phyloP scores from a whole-genome alignment of 495 filamentous ascomycete genomes.

The Penicillium psychrofluorescens region DNA sequence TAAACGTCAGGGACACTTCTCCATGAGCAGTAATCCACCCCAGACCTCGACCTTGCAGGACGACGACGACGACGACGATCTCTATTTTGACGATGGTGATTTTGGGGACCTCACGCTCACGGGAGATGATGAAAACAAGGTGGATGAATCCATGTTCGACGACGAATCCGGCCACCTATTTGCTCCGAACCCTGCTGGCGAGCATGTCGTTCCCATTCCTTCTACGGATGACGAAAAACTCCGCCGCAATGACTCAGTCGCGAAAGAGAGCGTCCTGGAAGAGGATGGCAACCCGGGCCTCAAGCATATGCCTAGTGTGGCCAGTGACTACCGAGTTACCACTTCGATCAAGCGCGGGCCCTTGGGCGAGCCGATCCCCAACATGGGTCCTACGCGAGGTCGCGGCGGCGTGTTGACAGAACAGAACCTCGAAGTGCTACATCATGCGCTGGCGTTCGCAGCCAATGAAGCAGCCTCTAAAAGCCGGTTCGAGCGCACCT shows the following conservation, averaged over 20 bases:
- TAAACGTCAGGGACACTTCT: no score
- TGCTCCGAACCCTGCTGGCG: conserved; percentile 23
- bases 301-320: conserved; percentile 34
- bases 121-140: conserved; percentile 42
- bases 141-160: conserved; percentile 79
- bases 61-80: conserved; percentile 56
- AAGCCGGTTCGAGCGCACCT: conserved; percentile 55
- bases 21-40: background rate
- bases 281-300: conserved; percentile 17
- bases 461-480: conserved; percentile 65
- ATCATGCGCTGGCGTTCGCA: conserved; percentile 73
- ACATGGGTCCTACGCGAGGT: conserved; percentile 22
- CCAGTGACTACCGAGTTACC: conserved; percentile 26
- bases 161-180: conserved; percentile 49
- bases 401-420: conserved; percentile 41
- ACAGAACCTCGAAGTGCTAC: conserved; percentile 63
- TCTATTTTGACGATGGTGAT: conserved; percentile 78
- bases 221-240: background rate
- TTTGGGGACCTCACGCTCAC: conserved; percentile 48
- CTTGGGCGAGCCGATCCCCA: conserved; percentile 19
- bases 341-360: conserved; percentile 19
- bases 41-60: conserved; percentile 13
- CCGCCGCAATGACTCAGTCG: conserved; percentile 1
- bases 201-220: conserved; percentile 6
- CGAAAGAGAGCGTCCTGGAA: conserved; percentile 9